These are phyloP conservation scores for Hypomontagnella monticulosa DNA, from an alignment of 495 filamentous ascomycete genomes.

Conservation along the genomic window DNA sequence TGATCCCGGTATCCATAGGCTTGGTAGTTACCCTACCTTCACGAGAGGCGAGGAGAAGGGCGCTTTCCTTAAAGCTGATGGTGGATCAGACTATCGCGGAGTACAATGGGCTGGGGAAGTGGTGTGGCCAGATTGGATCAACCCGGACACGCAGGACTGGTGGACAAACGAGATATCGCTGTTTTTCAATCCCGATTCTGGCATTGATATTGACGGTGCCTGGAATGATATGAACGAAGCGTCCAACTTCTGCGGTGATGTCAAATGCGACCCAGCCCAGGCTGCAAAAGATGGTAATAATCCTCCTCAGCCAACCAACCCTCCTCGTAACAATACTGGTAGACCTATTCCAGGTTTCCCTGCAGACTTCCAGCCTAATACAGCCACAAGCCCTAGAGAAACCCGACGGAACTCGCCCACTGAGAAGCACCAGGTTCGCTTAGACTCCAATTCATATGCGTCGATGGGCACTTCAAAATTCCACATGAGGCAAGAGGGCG, in stretches of 20 bases:
- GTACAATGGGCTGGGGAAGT: constrained; percentile 89
- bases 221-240: constrained; percentile 93
- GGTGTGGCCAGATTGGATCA: constrained; percentile 86
- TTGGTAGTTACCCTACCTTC: constrained; percentile 70
- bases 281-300: constrained; percentile 65
- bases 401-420: background rate
- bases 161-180: constrained; percentile 75
- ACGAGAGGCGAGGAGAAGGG: constrained; percentile 66
- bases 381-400: background rate
- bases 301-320: constrained; percentile 65
- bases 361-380: constrained; percentile 68
- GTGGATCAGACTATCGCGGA: constrained; percentile 74
- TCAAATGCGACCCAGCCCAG: constrained; percentile 71
- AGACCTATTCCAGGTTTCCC: constrained; percentile 74
- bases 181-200: constrained; percentile 72
- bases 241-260: constrained; percentile 68
- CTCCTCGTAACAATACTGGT: constrained; percentile 62
- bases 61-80: constrained; percentile 69
- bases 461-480: background rate
- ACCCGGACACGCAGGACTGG: constrained; percentile 68
- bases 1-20: constrained; percentile 75
- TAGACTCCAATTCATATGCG: constrained; percentile 67
- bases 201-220: constrained; percentile 82
- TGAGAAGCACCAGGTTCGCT: too few species aligned
- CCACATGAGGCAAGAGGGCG: constrained; percentile 19